A percentile compares a stretch with the other conserved stretches of the same genome.
phyloP scores from a whole-genome alignment of 495 filamentous ascomycete genomes.

The Glonium stellatum region DNA sequence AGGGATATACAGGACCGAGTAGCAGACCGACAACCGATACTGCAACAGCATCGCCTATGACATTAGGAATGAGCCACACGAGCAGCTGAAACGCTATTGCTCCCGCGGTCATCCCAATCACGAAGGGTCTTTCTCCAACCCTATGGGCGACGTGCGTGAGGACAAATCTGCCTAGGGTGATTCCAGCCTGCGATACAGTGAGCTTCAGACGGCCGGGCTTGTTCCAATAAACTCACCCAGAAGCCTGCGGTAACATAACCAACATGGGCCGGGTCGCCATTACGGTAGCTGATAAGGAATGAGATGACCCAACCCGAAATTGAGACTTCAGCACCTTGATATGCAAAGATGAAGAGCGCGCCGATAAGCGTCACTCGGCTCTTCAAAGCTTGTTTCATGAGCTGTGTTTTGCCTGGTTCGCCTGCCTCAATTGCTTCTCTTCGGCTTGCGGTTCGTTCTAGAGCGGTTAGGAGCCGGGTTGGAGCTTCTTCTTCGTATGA shows the following conservation, averaged over 20 bases:
- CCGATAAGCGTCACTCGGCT: slow-evolving; percentile 59
- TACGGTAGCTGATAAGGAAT: slow-evolving; percentile 63
- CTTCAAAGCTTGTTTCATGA: slow-evolving; percentile 45
- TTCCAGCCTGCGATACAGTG: slow-evolving; percentile 40
- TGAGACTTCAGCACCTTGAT: slow-evolving; percentile 72
- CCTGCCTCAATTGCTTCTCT: slow-evolving; percentile 17
- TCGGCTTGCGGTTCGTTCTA: slow-evolving; percentile 36
- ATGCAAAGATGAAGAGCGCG: slow-evolving; percentile 72
- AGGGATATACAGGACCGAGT: slow-evolving; percentile 73
- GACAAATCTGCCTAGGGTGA: slow-evolving; percentile 65
- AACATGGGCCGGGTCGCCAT: slow-evolving; percentile 57
- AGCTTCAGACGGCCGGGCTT: not conserved
- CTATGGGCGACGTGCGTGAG: slow-evolving; percentile 56
- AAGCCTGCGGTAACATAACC: slow-evolving; percentile 81
- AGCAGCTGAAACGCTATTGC: slow-evolving; percentile 61
- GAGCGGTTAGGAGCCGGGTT: slow-evolving; percentile 33
- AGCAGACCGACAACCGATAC: slow-evolving; percentile 66
- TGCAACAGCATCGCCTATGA: slow-evolving; percentile 41
- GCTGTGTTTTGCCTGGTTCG: slow-evolving; percentile 24
- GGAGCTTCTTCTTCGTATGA: slow-evolving; percentile 45
- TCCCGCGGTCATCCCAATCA: slow-evolving; percentile 53
- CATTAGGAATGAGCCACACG: slow-evolving; percentile 61
- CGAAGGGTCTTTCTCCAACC: slow-evolving; percentile 62
- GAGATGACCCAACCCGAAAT: slow-evolving; percentile 76
- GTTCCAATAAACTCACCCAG: slow-evolving; percentile 47